A percentile compares a stretch with the other conserved stretches of the same genome.
These are phyloP conservation scores for Entomortierella chlamydospora DNA, from an alignment of 192 early-diverging fungal genomes.

Conservation along the genomic window DNA sequence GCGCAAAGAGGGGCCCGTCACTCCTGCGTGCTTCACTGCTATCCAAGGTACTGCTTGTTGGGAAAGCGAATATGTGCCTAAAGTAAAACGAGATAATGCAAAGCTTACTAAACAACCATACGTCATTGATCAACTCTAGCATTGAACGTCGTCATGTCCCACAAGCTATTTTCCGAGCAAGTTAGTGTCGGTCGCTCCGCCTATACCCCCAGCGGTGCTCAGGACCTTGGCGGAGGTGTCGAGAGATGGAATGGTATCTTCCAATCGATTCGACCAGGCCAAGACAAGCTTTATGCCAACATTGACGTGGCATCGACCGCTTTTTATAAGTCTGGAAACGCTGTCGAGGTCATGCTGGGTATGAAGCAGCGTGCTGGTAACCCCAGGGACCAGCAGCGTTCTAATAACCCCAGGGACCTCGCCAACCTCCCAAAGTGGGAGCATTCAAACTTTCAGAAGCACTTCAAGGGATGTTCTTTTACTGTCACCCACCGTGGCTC, in stretches of 20 bases:
- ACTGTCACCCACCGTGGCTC: conserved; percentile 66
- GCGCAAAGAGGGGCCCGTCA: conserved; percentile 24
- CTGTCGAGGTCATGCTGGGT: conserved; percentile 68
- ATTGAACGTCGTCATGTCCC: conserved; percentile 51
- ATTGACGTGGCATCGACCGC: conserved; percentile 66
- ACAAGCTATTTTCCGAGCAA: conserved; percentile 43
- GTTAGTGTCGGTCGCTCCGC: conserved; percentile 43
- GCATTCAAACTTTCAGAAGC: conserved; percentile 1
- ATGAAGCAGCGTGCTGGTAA: background rate
- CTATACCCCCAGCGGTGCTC: conserved; percentile 19
- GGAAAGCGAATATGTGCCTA: background rate
- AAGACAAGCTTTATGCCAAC: conserved; percentile 67
- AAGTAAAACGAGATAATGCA: background rate
- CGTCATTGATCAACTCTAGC: conserved; percentile 3
- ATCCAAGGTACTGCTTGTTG: conserved; percentile 24
- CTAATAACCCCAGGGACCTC: conserved; percentile 47
- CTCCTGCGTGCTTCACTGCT: conserved; percentile 28
- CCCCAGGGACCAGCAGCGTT: conserved; percentile 32
- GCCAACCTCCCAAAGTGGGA: background rate
- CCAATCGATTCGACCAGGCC: conserved; percentile 78
- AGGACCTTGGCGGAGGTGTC: conserved; percentile 70
- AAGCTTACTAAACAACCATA: background rate
- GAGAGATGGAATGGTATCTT: conserved; percentile 90
- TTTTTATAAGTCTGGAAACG: conserved; percentile 65
- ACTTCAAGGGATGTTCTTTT: conserved; percentile 58